Base-by-base conservation (phyloP, 352 stramenopile species). In the Thraustochytrium striatum region DNA sequence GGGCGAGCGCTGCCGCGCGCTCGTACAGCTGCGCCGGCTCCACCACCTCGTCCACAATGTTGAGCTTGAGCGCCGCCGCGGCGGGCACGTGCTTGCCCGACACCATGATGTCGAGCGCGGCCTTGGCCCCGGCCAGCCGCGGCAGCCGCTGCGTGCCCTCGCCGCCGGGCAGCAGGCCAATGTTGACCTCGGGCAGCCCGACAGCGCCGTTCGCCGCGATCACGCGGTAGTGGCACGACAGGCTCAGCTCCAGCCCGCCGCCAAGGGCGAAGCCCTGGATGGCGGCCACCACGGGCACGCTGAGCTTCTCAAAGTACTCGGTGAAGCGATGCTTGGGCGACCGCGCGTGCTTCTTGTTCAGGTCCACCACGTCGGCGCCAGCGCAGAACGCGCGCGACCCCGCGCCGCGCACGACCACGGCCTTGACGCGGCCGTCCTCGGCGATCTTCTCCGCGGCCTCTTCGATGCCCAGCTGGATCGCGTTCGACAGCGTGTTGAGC, bases 111-210 rank as follows among this genome's bases (percentile, higher is more conserved):
- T 96, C 89, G 53, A 98, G 83, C 28, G 92, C 91, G 53, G 90
- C 87, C 44, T 93, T 87, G 38, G 97, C 87, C 8, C 90, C 91
- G 57, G 97, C 90, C 7, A 98, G 87, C 70, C 94, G 88, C 3
- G 94, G 93, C 50, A 99, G 87, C 11, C 94, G 92, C 85, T 99
- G 95, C 1, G 95, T 98, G 30, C 94, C 95, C 7, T 95, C 94
- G 0, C 94, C 95, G 3, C 94, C 93, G 0, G 95, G 95, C 52
- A 99, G 89, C 39, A 99, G 84, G 21, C 94, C 95, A 58, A 99
- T 90, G 84, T 96, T 92, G 16, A 98, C 93, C 85, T 99, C 94
- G 0, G 94, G 94, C 21, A 98, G 83, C n/a, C 93, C 92, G 58
- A 98, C 87, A 73, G 91, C 91, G 38, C 91, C 92, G 78, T 92